Conservation (phyloP, 78 protist genomes). For the Acrasis kona region DNA sequence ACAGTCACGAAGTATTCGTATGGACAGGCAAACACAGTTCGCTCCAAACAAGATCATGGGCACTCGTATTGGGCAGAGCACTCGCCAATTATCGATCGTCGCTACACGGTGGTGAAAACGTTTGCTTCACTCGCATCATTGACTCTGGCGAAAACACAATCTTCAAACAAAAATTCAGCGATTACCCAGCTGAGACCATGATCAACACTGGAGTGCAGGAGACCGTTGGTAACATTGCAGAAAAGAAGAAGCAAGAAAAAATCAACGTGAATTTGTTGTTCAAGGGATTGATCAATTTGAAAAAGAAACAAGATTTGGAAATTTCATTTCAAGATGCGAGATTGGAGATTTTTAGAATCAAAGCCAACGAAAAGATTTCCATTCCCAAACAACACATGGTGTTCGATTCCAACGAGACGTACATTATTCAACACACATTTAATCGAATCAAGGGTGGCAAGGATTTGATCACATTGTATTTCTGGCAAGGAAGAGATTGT, state of each 20-base stretch:
- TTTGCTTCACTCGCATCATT: background rate
- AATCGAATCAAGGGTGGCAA: background rate
- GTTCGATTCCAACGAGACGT: background rate
- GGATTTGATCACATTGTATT: background rate
- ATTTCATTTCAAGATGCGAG: background rate
- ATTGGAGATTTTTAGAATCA: background rate
- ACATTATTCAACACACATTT: background rate
- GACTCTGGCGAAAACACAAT: background rate
- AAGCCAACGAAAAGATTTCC: background rate
- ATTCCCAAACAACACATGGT: background rate
- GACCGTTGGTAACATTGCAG: background rate
- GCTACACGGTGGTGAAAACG: background rate
- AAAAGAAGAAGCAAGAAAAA: background rate
- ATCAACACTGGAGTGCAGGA: background rate
- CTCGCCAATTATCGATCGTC: too few species aligned
- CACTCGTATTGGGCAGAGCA: background rate
- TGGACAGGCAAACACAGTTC: background rate
- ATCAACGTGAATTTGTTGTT: background rate
- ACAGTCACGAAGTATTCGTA: background rate
- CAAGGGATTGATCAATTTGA: too few species aligned
- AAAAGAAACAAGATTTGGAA: background rate
- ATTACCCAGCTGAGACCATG: background rate
- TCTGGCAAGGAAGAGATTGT: background rate
- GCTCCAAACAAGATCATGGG: background rate
- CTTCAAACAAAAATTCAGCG: background rate